Conservation (phyloP, 2,329 filamentous ascomycete species). For the Thielaviopsis punctulata region DNA sequence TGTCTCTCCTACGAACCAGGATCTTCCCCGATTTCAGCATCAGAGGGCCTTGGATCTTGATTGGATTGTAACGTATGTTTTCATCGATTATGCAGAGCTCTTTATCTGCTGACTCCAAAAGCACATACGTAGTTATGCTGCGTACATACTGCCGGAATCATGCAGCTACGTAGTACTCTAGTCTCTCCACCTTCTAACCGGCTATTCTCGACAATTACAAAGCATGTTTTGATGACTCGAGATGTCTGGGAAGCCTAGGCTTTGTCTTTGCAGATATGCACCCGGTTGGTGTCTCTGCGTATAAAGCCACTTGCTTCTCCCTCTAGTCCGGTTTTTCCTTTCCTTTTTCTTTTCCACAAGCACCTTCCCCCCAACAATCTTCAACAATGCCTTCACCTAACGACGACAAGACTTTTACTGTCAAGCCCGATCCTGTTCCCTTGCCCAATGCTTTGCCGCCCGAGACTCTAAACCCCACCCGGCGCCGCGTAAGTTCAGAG, state of each 20-base stretch:
- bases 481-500: conserved; percentile 6
- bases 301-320: not conserved
- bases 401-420: not conserved
- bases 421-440: not conserved
- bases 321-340: not conserved
- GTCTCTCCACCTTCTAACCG: not conserved
- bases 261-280: no score
- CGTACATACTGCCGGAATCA: no score
- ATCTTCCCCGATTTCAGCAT: no score
- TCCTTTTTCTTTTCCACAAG: not conserved
- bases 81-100: no score
- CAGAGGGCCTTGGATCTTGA: no score
- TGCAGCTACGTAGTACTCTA: no score
- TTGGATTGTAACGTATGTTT: no score
- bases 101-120: no score
- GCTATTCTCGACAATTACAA: not conserved
- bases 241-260: not conserved
- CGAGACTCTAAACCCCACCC: not conserved
- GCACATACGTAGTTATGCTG: no score
- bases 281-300: not conserved
- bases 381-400: not conserved
- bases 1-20: no score
- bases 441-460: not conserved
- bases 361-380: not conserved
- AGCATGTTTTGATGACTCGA: not conserved